Percentiles rank a stretch among this genome's conserved stretches.
phyloP scores from a whole-genome alignment of 2,329 filamentous ascomycete genomes.

The Claviceps capensis region DNA sequence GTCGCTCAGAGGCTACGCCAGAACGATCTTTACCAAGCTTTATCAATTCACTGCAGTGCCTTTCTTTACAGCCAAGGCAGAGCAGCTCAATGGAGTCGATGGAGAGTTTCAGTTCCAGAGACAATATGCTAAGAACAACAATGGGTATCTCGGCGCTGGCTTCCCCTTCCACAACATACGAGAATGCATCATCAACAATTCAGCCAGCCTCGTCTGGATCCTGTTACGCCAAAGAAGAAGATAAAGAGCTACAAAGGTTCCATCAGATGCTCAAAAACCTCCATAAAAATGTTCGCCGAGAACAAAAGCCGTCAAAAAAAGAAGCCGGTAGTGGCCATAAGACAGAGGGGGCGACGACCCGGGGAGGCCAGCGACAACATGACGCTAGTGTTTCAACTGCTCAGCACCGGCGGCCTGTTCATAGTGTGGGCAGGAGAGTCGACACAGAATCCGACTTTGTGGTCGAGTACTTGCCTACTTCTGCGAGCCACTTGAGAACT shows the following conservation, averaged over 20 bases:
- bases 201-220: not conserved
- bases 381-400: no score
- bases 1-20: not conserved
- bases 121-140: not conserved
- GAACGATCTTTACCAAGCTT: not conserved
- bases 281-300: slow-evolving; percentile 3
- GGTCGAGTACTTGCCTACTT: slow-evolving; percentile 3
- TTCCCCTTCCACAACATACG: not conserved
- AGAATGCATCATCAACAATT: slow-evolving; percentile 1
- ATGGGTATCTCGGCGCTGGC: not conserved
- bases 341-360: no score
- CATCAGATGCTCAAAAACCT: slow-evolving; percentile 16
- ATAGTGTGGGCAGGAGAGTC: slow-evolving; percentile 4
- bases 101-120: not conserved
- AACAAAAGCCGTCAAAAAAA: slow-evolving; percentile 1
- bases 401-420: slow-evolving; percentile 1
- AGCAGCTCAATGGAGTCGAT: not conserved
- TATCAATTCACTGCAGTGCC: not conserved
- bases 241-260: slow-evolving; percentile 10
- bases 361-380: not conserved
- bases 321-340: not conserved
- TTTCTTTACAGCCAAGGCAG: not conserved
- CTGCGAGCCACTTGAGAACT: not conserved
- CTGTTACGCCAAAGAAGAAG: not conserved
- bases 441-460: slow-evolving; percentile 7